Evolutionary conservation across 2,329 filamentous ascomycete species (phyloP).

Genomic region (Alternaria sp.): DNA sequence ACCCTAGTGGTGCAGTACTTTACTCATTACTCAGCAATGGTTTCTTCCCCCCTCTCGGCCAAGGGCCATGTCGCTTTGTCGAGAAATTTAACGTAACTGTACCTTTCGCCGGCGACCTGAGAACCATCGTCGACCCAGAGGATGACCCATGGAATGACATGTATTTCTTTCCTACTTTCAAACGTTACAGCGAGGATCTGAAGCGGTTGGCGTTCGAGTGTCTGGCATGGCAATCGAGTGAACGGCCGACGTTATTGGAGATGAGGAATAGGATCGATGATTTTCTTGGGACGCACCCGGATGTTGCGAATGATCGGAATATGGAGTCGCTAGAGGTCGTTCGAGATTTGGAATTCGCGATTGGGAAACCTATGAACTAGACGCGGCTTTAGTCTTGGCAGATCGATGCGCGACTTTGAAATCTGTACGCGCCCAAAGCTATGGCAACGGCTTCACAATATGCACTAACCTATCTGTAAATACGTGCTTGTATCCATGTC

Average conservation of each 20-base stretch:
- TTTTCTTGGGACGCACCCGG: not conserved
- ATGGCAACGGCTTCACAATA: not conserved
- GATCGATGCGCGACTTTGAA: not conserved
- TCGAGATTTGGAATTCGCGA: not conserved
- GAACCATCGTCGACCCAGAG: not conserved
- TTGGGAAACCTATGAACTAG: not conserved
- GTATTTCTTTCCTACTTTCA: not conserved
- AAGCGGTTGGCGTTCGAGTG: not conserved
- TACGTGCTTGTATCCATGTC: not conserved
- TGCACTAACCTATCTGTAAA: not conserved
- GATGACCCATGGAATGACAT: not conserved
- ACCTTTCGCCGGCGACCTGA: not conserved
- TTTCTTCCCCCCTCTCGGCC: not conserved
- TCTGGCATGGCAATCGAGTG: not conserved
- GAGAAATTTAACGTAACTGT: not conserved
- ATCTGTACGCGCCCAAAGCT: not conserved
- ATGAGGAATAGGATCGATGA: not conserved
- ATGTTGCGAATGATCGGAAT: not conserved
- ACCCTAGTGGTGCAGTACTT: not conserved
- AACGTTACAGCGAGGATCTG: not conserved
- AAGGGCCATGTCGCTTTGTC: not conserved
- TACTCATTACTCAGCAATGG: not conserved
- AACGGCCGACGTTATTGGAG: not conserved
- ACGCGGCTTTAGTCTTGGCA: not conserved
- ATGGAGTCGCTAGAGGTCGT: not conserved